A percentile compares a stretch with the other conserved stretches of the same genome.
Conservation (phyloP, 2,329 filamentous ascomycete species). For the Sclerotinia sclerotiorum region DNA sequence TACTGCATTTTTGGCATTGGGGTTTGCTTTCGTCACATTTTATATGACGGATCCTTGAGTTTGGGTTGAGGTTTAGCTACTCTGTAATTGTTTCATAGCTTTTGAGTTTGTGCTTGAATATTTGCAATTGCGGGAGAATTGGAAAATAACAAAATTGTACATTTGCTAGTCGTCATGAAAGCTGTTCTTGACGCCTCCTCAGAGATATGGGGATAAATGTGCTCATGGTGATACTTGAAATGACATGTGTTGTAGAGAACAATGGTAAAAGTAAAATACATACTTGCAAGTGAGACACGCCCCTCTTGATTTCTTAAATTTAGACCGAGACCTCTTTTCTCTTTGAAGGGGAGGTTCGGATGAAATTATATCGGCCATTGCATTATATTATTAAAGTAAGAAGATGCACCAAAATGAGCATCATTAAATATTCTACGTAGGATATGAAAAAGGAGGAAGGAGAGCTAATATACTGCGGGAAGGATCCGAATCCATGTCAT, state of each 20-base stretch:
- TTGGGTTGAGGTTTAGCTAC: slow-evolving; percentile 6
- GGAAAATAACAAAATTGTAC: slow-evolving; percentile 65
- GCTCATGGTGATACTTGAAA: slow-evolving; percentile 65
- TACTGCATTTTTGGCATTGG: slow-evolving; percentile 26
- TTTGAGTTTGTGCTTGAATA: not conserved
- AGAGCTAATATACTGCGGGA: not conserved
- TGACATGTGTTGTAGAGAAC: not conserved
- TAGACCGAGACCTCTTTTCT: slow-evolving; percentile 15
- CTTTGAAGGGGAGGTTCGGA: not conserved
- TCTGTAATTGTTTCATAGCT: too few relatives aligned
- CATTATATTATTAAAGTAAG: not conserved
- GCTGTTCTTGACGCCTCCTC: slow-evolving; percentile 92
- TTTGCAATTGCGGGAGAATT: slow-evolving; percentile 27
- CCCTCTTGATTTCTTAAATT: slow-evolving; percentile 17
- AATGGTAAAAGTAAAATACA: not conserved
- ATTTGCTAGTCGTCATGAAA: slow-evolving; percentile 72
- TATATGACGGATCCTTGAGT: slow-evolving; percentile 24
- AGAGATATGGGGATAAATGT: slow-evolving; percentile 91
- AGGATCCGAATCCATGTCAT: too few relatives aligned
- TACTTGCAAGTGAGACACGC: slow-evolving; percentile 23
- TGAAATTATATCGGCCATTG: slow-evolving; percentile 5
- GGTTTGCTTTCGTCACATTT: slow-evolving; percentile 33
- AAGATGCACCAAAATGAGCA: slow-evolving; percentile 12
- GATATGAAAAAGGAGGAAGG: not conserved
- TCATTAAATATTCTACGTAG: not conserved